Evolutionary conservation across 2,329 filamentous ascomycete genomes (phyloP).

Genomic region (Colletotrichum sojae): DNA sequence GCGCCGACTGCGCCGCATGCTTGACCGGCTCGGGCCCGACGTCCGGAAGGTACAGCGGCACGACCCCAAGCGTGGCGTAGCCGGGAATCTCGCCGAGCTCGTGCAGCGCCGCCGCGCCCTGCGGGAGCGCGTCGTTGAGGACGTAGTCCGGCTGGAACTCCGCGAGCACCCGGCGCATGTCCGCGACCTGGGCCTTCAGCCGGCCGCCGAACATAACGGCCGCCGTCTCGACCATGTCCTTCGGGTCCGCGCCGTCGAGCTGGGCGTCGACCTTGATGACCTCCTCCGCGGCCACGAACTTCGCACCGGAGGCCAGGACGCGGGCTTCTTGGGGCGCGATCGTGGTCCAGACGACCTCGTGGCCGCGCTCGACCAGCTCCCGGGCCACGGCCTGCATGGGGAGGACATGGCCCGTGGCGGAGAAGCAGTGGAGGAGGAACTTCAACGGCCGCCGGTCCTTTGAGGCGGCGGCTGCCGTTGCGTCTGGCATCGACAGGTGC

Average conservation of each 20-base stretch:
- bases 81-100: slow-evolving; percentile 52
- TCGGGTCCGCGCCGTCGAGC: slow-evolving; percentile 46
- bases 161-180: slow-evolving; percentile 51
- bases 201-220: slow-evolving; percentile 46
- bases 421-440: slow-evolving; percentile 56
- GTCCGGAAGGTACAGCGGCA: slow-evolving; percentile 53
- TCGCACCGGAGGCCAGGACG: slow-evolving; percentile 52
- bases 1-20: slow-evolving; percentile 44
- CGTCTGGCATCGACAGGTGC: slow-evolving; percentile 27
- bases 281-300: slow-evolving; percentile 50
- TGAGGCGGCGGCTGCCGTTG: background rate
- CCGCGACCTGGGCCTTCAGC: slow-evolving; percentile 52
- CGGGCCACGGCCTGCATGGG: slow-evolving; percentile 57
- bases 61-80: slow-evolving; percentile 57
- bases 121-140: slow-evolving; percentile 56
- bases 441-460: slow-evolving; percentile 45
- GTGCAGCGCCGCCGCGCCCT: slow-evolving; percentile 52
- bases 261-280: slow-evolving; percentile 50
- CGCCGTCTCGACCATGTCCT: slow-evolving; percentile 50
- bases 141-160: slow-evolving; percentile 50
- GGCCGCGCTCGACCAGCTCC: slow-evolving; percentile 54
- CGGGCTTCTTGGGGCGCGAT: slow-evolving; percentile 51
- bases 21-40: slow-evolving; percentile 49
- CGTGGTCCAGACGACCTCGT: slow-evolving; percentile 56
- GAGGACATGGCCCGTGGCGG: slow-evolving; percentile 55